Evolutionary conservation across 1,284 basidiomycete species (phyloP).

Genomic region (Waitea zeae): DNA sequence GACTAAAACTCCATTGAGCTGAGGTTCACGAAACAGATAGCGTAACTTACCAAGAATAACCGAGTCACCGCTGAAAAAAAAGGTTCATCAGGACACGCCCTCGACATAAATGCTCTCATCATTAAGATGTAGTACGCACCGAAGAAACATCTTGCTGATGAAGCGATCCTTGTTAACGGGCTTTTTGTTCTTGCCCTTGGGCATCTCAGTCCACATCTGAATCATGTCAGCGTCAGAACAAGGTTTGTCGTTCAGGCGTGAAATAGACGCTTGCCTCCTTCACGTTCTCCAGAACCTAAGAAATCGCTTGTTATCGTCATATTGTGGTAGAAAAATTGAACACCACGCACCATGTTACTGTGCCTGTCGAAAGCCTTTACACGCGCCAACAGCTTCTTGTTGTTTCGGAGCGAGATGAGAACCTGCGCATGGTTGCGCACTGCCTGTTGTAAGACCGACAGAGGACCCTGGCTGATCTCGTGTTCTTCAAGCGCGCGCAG

Average conservation of each 20-base stretch:
- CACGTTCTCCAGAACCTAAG: constrained; percentile 85
- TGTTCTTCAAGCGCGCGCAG: constrained; percentile 92
- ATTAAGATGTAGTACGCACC: constrained; percentile 32
- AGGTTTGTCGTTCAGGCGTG: not conserved
- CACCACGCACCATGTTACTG: constrained; percentile 79
- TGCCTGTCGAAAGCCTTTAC: constrained; percentile 99
- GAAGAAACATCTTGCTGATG: constrained; percentile 94
- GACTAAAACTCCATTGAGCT: not conserved
- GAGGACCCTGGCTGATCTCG: constrained; percentile 90
- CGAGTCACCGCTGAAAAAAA: constrained; percentile 61
- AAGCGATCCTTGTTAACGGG: constrained; percentile 98
- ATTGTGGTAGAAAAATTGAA: constrained; percentile 1
- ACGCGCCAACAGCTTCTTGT: constrained; percentile 94
- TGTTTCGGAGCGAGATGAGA: constrained; percentile 92
- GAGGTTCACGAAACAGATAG: not conserved
- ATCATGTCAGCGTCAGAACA: constrained; percentile 5
- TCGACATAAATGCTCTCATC: too few species aligned
- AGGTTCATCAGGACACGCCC: too few species aligned
- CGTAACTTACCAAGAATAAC: constrained; percentile 74
- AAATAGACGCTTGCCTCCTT: constrained; percentile 52
- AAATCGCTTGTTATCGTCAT: constrained; percentile 2
- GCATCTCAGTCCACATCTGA: constrained; percentile 98
- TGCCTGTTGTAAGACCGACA: constrained; percentile 96
- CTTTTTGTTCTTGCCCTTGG: constrained; percentile 97
- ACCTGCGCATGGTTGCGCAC: constrained; percentile 98